Evolutionary conservation across 1,284 basidiomycete species (phyloP), one percentile per base, ranked within the genome.

Genomic region (Stygiomarasmius scandens): DNA sequence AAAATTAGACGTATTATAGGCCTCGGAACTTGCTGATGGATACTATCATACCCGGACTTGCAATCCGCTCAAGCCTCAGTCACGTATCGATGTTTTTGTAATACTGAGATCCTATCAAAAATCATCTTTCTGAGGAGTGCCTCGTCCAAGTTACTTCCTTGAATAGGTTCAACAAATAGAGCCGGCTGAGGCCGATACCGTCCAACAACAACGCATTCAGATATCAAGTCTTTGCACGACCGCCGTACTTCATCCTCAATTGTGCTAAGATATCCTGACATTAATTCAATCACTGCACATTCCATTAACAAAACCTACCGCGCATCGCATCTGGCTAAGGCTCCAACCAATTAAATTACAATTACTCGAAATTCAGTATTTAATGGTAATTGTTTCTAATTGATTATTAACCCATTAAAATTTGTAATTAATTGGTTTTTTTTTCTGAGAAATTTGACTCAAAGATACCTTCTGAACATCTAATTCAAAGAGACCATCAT

Each of bases 241-340:
- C 22, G 11, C 4, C 51, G 23, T 29, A 44, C 52, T n/a, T 34
- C 47, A 8, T 49, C 36, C 34, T 58, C 56, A 12, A 58, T 58
- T 14, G 52, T 44, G 16, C 56, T 58, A 49, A 12, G 29, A 52
- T 12, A 3, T 14, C 9, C 5, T 5, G 29, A 5, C 6, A 32
- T 12, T 32, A 12, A 12, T 32, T 32, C 6, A 32, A 32, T n/a
- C n/a, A n/a, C n/a, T n/a, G n/a, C n/a, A n/a, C n/a, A n/a, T n/a
- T n/a, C n/a, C n/a, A n/a, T n/a, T n/a, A n/a, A 23, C 22, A 22
- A 14, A 3, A 23, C 58, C 49, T 48, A 69, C 67, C 65, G 67
- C 2, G 65, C 67, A 52, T 71, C 67, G 53, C 69, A 71, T 57
- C 68, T 68, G 9, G 50, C n/a, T n/a, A n/a, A n/a, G n/a, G n/a